Evolutionary conservation across 345 rosid genomes (phyloP).

Genomic region (Sonneratia caseolaris): DNA sequence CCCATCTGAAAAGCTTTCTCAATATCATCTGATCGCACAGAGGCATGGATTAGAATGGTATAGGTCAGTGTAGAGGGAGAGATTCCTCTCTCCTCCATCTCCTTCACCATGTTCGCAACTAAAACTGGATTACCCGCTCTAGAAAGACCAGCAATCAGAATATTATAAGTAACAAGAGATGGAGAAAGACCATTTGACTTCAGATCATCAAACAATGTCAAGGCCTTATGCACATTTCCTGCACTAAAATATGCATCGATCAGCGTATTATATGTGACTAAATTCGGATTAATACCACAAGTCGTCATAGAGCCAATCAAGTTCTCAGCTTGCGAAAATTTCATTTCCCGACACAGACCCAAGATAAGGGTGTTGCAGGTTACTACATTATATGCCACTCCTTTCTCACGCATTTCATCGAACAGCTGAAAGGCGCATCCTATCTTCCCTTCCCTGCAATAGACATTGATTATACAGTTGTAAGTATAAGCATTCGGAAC

Average conservation of each 20-base stretch:
- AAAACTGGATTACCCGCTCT: constrained; percentile 29
- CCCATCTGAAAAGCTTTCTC: constrained; percentile 50
- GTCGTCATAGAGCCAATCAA: constrained; percentile 35
- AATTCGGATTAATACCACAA: constrained; percentile 38
- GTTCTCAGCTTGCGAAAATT: constrained; percentile 38
- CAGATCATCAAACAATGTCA: constrained; percentile 35
- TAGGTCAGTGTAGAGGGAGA: constrained; percentile 59
- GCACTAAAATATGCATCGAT: constrained; percentile 49
- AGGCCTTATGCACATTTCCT: constrained; percentile 36
- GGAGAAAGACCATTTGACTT: constrained; percentile 49
- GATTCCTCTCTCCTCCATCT: constrained; percentile 77
- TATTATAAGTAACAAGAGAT: constrained; percentile 53
- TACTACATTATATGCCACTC: constrained; percentile 44
- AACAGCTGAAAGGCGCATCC: constrained; percentile 42
- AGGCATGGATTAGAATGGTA: constrained; percentile 49
- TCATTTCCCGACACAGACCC: constrained; percentile 45
- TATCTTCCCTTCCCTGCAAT: constrained; percentile 38
- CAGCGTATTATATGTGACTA: constrained; percentile 55
- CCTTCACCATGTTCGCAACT: constrained; percentile 43
- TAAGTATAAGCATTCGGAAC: constrained; percentile 49
- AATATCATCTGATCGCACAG: constrained; percentile 30
- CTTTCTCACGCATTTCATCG: constrained; percentile 68
- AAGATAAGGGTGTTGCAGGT: constrained; percentile 49
- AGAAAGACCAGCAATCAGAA: constrained; percentile 43
- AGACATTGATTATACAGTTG: constrained; percentile 45